Percentiles rank a stretch among this genome's conserved stretches.
These are phyloP conservation scores for Musa troglodytarum DNA, from an alignment of 176 grass and related monocot genomes.

Conservation along the genomic window DNA sequence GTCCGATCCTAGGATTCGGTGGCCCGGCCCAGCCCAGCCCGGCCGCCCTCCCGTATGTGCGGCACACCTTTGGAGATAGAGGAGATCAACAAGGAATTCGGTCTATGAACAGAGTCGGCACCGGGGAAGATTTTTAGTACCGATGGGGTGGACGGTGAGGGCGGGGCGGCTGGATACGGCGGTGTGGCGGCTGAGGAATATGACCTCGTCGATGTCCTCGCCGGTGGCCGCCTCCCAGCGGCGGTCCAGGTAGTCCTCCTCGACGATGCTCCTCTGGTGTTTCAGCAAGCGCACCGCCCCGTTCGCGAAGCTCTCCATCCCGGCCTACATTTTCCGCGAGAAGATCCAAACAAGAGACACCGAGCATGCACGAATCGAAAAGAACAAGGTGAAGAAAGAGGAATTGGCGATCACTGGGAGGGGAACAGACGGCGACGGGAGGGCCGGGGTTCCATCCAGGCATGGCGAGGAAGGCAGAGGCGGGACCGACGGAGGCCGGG, in stretches of 20 bases:
- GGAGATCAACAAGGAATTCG: background rate
- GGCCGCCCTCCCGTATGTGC: constrained; percentile 61
- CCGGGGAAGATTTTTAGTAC: constrained; percentile 16
- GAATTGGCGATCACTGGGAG: too few species aligned
- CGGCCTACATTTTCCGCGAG: background rate
- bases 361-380: too few species aligned
- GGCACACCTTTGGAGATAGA: constrained; percentile 43
- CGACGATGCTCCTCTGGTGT: constrained; percentile 47
- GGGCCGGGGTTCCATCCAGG: constrained; percentile 59
- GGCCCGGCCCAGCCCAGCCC: constrained; percentile 81
- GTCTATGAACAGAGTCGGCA: background rate
- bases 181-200: constrained; percentile 72
- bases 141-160: constrained; percentile 89
- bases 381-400: too few species aligned
- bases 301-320: constrained; percentile 63
- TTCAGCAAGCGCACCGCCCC: constrained; percentile 48
- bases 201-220: constrained; percentile 48
- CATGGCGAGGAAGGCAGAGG: constrained; percentile 70
- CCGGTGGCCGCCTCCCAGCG: constrained; percentile 56
- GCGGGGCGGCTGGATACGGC: constrained; percentile 64
- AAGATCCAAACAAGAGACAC: too few species aligned
- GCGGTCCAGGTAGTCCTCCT: constrained; percentile 55
- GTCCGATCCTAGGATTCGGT: constrained; percentile 77
- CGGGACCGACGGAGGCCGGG: constrained; percentile 66
- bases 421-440: constrained; percentile 30